Conservation (phyloP, 2,329 filamentous ascomycete genomes). For the Harringtonia lauricola region DNA sequence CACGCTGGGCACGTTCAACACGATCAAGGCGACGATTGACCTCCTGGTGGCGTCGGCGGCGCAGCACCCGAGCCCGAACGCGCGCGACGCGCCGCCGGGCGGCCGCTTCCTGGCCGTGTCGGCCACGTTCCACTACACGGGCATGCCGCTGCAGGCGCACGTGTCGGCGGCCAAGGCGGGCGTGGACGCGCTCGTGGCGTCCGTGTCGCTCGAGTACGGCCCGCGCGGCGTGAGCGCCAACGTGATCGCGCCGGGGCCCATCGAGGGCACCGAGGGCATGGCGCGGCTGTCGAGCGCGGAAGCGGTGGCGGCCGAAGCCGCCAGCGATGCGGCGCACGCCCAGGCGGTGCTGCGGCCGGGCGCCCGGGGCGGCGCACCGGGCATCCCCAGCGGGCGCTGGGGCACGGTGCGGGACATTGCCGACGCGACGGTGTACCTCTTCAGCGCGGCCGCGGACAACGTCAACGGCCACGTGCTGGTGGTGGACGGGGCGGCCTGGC, state of each 20-base stretch:
- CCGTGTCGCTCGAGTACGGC: slow-evolving; percentile 79
- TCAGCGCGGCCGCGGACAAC: slow-evolving; percentile 76
- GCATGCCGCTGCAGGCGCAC: slow-evolving; percentile 75
- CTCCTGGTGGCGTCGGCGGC: slow-evolving; percentile 66
- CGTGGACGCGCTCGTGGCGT: slow-evolving; percentile 73
- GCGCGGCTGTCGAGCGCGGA: slow-evolving; percentile 40
- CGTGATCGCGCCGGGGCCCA: slow-evolving; percentile 78
- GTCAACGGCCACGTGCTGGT: slow-evolving; percentile 76
- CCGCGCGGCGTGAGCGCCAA: slow-evolving; percentile 81
- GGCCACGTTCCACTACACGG: slow-evolving; percentile 84
- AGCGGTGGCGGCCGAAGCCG: not conserved
- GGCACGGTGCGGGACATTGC: slow-evolving; percentile 81
- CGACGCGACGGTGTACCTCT: slow-evolving; percentile 82
- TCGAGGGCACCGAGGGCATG: slow-evolving; percentile 75
- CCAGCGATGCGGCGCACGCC: slow-evolving; percentile 6
- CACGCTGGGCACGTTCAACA: slow-evolving; percentile 87
- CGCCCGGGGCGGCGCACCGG: slow-evolving; percentile 23
- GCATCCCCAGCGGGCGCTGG: slow-evolving; percentile 63
- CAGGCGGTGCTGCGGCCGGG: slow-evolving; percentile 10
- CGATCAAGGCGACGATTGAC: slow-evolving; percentile 80
- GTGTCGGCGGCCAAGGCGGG: slow-evolving; percentile 87
- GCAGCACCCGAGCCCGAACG: slow-evolving; percentile 42
- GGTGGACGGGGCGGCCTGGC: slow-evolving; percentile 53
- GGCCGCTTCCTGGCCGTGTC: slow-evolving; percentile 85
- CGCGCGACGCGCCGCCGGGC: slow-evolving; percentile 39